A percentile compares a stretch with the other conserved stretches of the same genome.
These are phyloP conservation scores for Eucalyptus dawsonii DNA, from an alignment of 345 rosid genomes.

Conservation along the genomic window DNA sequence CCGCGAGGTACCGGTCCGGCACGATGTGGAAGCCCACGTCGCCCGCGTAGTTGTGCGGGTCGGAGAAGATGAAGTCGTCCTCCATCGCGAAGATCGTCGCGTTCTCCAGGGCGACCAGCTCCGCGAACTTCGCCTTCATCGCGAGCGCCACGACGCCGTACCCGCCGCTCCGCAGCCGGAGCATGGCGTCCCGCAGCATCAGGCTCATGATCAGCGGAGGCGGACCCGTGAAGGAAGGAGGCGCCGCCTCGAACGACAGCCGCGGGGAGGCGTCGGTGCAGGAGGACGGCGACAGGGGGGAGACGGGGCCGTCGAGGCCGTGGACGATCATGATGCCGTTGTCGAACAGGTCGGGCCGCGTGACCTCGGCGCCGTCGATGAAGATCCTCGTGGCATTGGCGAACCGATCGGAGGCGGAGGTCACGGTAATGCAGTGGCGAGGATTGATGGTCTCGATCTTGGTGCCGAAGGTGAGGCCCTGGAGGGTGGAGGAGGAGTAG, in stretches of 20 bases:
- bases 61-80: conserved; percentile 40
- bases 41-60: conserved; percentile 27
- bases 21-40: conserved; percentile 45
- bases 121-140: conserved; percentile 25
- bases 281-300: conserved; percentile 47
- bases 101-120: conserved; percentile 31
- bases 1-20: conserved; percentile 30
- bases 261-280: conserved; percentile 13
- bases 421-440: conserved; percentile 48
- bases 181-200: conserved; percentile 54
- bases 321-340: conserved; percentile 47
- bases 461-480: conserved; percentile 29
- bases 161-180: conserved; percentile 46
- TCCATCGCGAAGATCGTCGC: conserved; percentile 49
- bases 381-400: conserved; percentile 23
- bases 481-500: conserved; percentile 39
- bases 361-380: conserved; percentile 38
- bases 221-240: not conserved
- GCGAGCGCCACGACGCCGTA: conserved; percentile 44
- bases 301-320: conserved; percentile 49
- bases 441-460: conserved; percentile 51
- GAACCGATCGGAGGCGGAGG: not conserved
- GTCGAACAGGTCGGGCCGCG: conserved; percentile 57
- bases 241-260: not conserved
- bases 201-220: conserved; percentile 27